Evolutionary conservation across 192 early-diverging fungal genomes (phyloP).

Genomic region (Pilaira anomala): DNA sequence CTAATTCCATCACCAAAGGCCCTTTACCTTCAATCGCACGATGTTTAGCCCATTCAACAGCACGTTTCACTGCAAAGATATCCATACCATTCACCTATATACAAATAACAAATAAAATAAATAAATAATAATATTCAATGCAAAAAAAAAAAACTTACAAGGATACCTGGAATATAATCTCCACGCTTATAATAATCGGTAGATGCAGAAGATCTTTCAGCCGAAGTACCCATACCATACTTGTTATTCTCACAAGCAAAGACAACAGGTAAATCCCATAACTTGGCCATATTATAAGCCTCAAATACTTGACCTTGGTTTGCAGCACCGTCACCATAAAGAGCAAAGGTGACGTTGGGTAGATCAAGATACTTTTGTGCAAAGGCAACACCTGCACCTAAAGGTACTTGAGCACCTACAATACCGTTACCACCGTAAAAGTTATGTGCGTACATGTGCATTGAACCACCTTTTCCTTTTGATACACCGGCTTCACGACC

Average conservation of each 20-base stretch:
- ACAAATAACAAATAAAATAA: too few species aligned
- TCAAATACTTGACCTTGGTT: slow-evolving; percentile 99
- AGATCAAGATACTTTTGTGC: slow-evolving; percentile 87
- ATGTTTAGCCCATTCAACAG: slow-evolving; percentile 78
- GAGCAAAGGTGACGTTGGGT: slow-evolving; percentile 78
- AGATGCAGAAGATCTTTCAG: slow-evolving; percentile 83
- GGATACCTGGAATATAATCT: slow-evolving; percentile 95
- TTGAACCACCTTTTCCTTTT: slow-evolving; percentile 96
- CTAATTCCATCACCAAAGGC: slow-evolving; percentile 92
- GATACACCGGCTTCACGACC: slow-evolving; percentile 85
- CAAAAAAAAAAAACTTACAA: slow-evolving; percentile 34
- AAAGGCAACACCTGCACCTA: slow-evolving; percentile 84
- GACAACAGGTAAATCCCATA: slow-evolving; percentile 90
- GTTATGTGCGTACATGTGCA: slow-evolving; percentile 97
- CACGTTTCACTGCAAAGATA: slow-evolving; percentile 86
- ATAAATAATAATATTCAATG: too few species aligned
- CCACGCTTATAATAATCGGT: slow-evolving; percentile 93
- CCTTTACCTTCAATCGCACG: slow-evolving; percentile 81
- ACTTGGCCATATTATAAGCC: slow-evolving; percentile 99
- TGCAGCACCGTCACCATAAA: slow-evolving; percentile 97
- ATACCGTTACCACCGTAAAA: slow-evolving; percentile 99
- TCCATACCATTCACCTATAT: slow-evolving; percentile 79
- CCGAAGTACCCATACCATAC: slow-evolving; percentile 98
- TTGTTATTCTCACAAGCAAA: slow-evolving; percentile 99
- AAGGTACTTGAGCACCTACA: slow-evolving; percentile 93